Percentiles rank a stretch among this genome's conserved stretches.
phyloP scores from a whole-genome alignment of 2,329 filamentous ascomycete species.

The Paraphoma sp. region DNA sequence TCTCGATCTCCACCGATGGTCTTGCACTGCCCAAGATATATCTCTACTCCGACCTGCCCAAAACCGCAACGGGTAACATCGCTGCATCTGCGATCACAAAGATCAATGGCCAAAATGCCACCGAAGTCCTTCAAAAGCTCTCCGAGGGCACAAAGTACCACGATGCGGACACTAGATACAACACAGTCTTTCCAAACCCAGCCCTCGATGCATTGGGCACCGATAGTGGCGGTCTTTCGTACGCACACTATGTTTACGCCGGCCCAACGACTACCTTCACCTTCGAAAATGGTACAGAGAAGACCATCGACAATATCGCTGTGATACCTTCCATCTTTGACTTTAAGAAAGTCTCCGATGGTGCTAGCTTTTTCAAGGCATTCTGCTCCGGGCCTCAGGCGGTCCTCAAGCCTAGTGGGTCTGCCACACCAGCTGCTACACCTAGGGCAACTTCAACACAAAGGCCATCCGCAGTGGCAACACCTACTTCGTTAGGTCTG shows the following conservation, averaged over 20 bases:
- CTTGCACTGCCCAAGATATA: constrained; percentile 36
- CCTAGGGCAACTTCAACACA: constrained; percentile 3
- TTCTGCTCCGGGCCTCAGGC: constrained; percentile 27
- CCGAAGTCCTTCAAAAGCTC: constrained; percentile 31
- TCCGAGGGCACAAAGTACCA: constrained; percentile 25
- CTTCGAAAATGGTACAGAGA: constrained; percentile 26
- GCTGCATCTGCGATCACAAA: constrained; percentile 32
- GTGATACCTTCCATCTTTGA: constrained; percentile 10
- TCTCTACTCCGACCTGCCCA: constrained; percentile 19
- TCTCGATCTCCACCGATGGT: constrained; percentile 35
- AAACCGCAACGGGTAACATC: not conserved
- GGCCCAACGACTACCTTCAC: constrained; percentile 17
- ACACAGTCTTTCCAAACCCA: constrained; percentile 33
- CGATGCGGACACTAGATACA: constrained; percentile 43
- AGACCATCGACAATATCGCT: constrained; percentile 34
- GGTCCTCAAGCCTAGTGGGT: not conserved
- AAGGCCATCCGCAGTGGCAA: not conserved
- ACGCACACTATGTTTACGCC: constrained; percentile 10
- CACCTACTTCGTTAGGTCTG: constrained; percentile 3
- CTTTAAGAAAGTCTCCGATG: constrained; percentile 39
- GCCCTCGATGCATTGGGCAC: constrained; percentile 16
- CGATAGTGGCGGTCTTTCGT: constrained; percentile 16
- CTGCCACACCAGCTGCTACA: constrained; percentile 28
- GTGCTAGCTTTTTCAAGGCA: constrained; percentile 42
- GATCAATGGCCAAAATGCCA: constrained; percentile 40